Conservation (phyloP, 805 yeast genomes). For the Ogataea pignaliae region DNA sequence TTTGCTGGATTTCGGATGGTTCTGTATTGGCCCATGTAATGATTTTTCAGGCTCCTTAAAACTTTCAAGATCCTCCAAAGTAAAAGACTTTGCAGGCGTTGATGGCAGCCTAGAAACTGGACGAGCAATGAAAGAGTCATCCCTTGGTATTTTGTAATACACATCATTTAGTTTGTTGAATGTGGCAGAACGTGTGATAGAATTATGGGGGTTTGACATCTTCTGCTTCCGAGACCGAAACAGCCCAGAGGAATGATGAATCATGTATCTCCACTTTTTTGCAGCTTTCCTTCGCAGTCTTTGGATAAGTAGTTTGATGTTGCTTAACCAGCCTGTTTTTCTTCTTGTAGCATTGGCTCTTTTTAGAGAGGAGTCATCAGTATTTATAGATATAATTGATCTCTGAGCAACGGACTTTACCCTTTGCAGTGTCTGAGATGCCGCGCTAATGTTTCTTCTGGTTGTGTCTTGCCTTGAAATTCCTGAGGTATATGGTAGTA, state of each 20-base stretch:
- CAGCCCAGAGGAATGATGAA: slow-evolving; percentile 1
- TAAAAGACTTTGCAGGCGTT: not conserved
- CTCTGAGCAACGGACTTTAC: not conserved
- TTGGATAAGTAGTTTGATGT: slow-evolving; percentile 10
- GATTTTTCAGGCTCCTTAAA: not conserved
- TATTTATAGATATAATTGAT: not conserved
- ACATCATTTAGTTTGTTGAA: not conserved
- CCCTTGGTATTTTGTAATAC: not conserved
- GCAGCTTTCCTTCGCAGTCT: slow-evolving; percentile 9
- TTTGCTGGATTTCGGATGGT: not conserved
- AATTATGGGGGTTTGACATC: not conserved
- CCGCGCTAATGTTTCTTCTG: slow-evolving; percentile 9
- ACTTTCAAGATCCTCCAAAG: not conserved
- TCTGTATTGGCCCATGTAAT: not conserved
- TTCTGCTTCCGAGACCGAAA: slow-evolving; percentile 3
- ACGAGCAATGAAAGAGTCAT: not conserved
- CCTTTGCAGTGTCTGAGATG: slow-evolving; percentile 9
- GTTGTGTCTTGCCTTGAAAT: slow-evolving; percentile 8
- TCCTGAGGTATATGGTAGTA: not conserved
- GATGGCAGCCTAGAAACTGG: not conserved
- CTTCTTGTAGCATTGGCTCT: slow-evolving; percentile 31
- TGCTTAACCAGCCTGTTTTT: slow-evolving; percentile 27
- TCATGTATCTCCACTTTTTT: slow-evolving; percentile 19
- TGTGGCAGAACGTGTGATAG: not conserved
- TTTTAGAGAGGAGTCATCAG: slow-evolving; percentile 15